A percentile compares a stretch with the other conserved stretches of the same genome.
These are phyloP conservation scores for Ganoderma lucidum DNA, from an alignment of 1,284 basidiomycete species.

Conservation along the genomic window DNA sequence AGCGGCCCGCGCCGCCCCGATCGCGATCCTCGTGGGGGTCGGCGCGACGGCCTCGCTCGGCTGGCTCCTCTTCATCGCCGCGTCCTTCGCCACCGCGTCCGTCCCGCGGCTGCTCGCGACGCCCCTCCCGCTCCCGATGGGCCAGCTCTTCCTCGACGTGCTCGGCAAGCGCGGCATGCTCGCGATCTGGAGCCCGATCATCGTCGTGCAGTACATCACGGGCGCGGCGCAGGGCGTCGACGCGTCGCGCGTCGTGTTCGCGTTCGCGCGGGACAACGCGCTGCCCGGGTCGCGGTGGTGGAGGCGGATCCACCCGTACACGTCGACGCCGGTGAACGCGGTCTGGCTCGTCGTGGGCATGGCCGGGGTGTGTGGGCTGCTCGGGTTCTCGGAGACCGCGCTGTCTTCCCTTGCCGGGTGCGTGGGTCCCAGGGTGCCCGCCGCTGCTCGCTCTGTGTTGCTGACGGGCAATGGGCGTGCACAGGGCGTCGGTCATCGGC, in stretches of 20 bases:
- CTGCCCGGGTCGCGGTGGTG: conserved; percentile 74
- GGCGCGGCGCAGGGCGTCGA: conserved; percentile 80
- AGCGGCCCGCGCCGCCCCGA: conserved; percentile 73
- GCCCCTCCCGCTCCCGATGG: conserved; percentile 71
- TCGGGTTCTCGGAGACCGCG: conserved; percentile 72
- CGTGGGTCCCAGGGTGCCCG: conserved; percentile 28
- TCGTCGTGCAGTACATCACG: conserved; percentile 75
- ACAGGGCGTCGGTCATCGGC: conserved; percentile 74
- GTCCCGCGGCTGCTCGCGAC: conserved; percentile 59
- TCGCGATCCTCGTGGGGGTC: conserved; percentile 77
- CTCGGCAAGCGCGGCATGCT: conserved; percentile 77
- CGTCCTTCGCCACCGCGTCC: conserved; percentile 69
- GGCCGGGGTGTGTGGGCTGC: conserved; percentile 64
- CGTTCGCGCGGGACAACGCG: conserved; percentile 77
- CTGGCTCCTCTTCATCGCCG: conserved; percentile 69
- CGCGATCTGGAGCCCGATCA: conserved; percentile 73
- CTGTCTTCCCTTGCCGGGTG: conserved; percentile 73
- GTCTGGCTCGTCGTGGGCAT: conserved; percentile 76
- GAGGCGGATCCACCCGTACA: conserved; percentile 64
- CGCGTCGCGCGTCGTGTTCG: conserved; percentile 78
- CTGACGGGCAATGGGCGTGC: not conserved
- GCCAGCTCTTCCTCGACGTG: conserved; percentile 70
- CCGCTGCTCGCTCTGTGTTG: not conserved
- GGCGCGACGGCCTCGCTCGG: conserved; percentile 66
- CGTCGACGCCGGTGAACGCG: conserved; percentile 75